Base-by-base conservation (phyloP, 805 yeast species). In the Sporopachydermia lactativora region DNA sequence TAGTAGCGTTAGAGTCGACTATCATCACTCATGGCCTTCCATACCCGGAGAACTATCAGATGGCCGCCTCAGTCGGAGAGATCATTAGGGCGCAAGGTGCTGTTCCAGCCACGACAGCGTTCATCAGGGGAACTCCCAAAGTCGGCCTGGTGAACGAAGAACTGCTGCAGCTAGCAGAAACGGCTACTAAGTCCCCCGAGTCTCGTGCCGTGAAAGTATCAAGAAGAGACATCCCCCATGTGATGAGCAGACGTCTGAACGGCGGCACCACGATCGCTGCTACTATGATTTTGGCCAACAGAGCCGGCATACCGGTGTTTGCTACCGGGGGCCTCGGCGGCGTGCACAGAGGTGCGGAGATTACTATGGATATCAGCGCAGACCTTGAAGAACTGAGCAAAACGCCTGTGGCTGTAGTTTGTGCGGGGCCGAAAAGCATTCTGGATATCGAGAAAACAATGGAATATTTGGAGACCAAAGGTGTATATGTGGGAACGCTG, bases 301-400 rank as follows among this genome's bases (percentile, higher is more conserved):
- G 60, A 50, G 86, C 88, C 0, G 92, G 94, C 0, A 81, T 85
- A 48, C 69, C 73, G 49, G 84, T 86, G 8, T 86, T 85, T 65
- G 92, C 94, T 1, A 86, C 96, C 2, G 96, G 96, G 19, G 96
- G 96, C 1, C 65, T 85, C 15, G 96, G 96, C 15, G 96, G 96
- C 15, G 95, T 84, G 6, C 94, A 85, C 51, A 68, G 83, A 42
- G 81, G 81, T 4, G 89, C 81, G 15, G 80, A 81, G 42, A 47
- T 59, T 18, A 74, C 86, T 2, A 70, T 83, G 76, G 96, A 85
- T 56, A 65, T 85, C 17, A 77, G 88, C 50, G 94, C 95, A 2
- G 96, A 85, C 57, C 67, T 85, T 46, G 88, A 84, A 39, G 96
- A 85, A 53, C 64, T 86, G 41, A 79, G 86, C 1, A 66, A 76